Evolutionary conservation across 768 basidiomycete genomes (phyloP), one percentile per base, ranked within the genome.

Genomic region (Kwoniella pini): DNA sequence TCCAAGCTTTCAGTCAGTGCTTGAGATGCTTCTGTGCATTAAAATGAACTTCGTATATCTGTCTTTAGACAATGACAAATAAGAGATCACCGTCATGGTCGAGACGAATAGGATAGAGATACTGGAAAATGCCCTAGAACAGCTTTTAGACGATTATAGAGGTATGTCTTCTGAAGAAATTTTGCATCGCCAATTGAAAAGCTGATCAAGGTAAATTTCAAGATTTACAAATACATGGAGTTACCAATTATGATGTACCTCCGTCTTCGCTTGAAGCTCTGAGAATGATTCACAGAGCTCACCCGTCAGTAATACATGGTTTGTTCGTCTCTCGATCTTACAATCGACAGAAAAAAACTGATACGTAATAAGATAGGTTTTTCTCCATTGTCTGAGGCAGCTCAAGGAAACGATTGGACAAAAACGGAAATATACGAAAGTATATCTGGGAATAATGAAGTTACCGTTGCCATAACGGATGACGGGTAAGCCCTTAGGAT

Each of bases 391-490:
- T 83, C 21, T 24, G 0, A 28, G 6, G 26, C 28, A 26, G 62
- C 21, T 64, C 77, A 30, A 24, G 71, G 80, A 40, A 72, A 79
- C 12, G 81, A 81, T 42, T 95, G 91, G 92, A 81, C 84, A 11
- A 80, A 87, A 12, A 55, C 67, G 2, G 51, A 64, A 15, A 60
- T 62, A 4, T 65, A 71, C 42, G 28, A 84, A 48, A 87, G 88
- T 71, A 82, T 93, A 12, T 70, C 89, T 83, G 85, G 82, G 2
- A 77, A 83, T 3, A 76, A 76, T 26, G 54, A 64, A 30, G 82
- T 93, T 38, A 87, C 88, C 6, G 85, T 94, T 28, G 89, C 91
- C 1, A 82, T 88, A 40, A 93, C 91, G 4, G 89, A 91, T 0
- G 85, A 91, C 63, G 91, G 91, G 91, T 91, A 64, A 64, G 83